Evolutionary conservation across 352 stramenopile genomes (phyloP).

Genomic region (Thraustochytrium sp.): DNA sequence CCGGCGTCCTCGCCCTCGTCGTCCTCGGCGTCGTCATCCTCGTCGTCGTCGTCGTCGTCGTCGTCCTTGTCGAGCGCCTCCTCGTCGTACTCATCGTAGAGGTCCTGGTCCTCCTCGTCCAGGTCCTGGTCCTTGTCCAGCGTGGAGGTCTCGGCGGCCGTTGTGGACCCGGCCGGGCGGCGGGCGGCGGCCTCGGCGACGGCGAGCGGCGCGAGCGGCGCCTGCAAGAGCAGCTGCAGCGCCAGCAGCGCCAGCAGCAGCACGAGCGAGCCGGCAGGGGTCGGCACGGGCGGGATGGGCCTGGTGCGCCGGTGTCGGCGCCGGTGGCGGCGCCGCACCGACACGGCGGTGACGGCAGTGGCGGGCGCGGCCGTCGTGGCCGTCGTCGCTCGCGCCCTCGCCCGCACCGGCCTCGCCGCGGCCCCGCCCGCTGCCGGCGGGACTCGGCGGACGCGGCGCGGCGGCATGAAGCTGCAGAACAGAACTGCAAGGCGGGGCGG

Average conservation of each 20-base stretch:
- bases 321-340: too few species aligned
- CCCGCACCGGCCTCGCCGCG: too few species aligned
- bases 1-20: neutral
- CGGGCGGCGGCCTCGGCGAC: neutral
- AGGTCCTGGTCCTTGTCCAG: neutral
- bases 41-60: conserved; percentile 5
- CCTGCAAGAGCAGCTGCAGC: neutral
- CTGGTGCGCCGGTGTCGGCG: too few species aligned
- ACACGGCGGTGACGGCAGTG: too few species aligned
- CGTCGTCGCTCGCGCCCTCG: too few species aligned
- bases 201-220: neutral
- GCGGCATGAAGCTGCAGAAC: too few species aligned
- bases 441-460: too few species aligned
- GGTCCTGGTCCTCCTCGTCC: neutral
- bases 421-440: too few species aligned
- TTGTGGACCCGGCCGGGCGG: neutral
- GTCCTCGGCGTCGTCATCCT: conserved; percentile 8
- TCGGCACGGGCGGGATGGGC: too few species aligned
- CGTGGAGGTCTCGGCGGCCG: neutral
- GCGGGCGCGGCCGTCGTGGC: too few species aligned
- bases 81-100: conserved; percentile 4
- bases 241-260: neutral
- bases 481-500: too few species aligned
- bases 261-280: neutral
- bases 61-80: neutral